Evolutionary conservation across 139 green algal species (phyloP), one percentile per base, ranked within the genome.

Genomic region (Diplosphaera chodatii): DNA sequence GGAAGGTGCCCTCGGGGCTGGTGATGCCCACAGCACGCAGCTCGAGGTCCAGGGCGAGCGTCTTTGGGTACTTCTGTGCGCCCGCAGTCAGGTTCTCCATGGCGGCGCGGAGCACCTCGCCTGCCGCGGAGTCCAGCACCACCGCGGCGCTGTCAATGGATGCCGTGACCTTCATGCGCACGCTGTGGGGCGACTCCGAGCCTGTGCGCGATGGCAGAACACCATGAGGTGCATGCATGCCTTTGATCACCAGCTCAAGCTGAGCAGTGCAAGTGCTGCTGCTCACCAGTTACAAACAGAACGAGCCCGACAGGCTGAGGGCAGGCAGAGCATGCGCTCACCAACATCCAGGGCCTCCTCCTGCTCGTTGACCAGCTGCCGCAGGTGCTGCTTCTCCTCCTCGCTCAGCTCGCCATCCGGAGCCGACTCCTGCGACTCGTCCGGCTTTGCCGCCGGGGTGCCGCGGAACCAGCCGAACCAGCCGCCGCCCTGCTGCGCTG

Each of bases 331-430:
- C n/a, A n/a, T n/a, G 18, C 3, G 55, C 66, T 4, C 34, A 71
- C 40, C 69, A 1, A 72, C 59, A 56, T 70, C 33, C 15, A 88
- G 28, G 23, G 76, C 78, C 29, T 80, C 40, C 63, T 88, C 82
- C 75, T 91, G 84, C 73, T 87, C 70, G 22, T 71, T 41, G 59
- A 94, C 72, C 48, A 96, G 74, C 74, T 92, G 82, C 69, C 92
- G 64, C 32, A 96, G 77, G 41, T 80, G 82, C 22, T 56, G 62
- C 81, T 89, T 94, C 71, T 97, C 91, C 69, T 90, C 87, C 0
- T 74, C 27, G 5, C 74, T 83, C 32, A 94, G 69, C 6, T 80
- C 72, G 0, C 74, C 74, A 15, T 68, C 64, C 34, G 23, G 28
- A 30, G 69, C 48, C 21, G 63, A 30, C 63, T 71, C 68, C n/a